These are phyloP conservation scores for Skeletonema menzelii DNA, from an alignment of 108 stramenopile genomes.

Conservation along the genomic window DNA sequence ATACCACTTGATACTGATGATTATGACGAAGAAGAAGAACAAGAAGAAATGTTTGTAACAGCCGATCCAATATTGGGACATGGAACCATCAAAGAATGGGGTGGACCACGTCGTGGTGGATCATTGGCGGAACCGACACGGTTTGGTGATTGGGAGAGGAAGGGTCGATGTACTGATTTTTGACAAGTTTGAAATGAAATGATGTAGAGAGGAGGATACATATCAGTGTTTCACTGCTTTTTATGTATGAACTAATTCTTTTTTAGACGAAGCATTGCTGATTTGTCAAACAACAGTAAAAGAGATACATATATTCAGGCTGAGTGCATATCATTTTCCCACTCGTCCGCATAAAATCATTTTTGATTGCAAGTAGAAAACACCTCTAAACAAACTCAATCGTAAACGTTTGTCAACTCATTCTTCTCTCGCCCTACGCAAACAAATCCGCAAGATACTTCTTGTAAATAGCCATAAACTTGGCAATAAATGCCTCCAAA, in stretches of 20 bases:
- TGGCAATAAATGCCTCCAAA: constrained; percentile 98
- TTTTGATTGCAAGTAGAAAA: neutral
- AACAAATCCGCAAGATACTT: constrained; percentile 88
- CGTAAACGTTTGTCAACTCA: no score
- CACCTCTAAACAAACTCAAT: no score
- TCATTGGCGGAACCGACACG: constrained; percentile 92
- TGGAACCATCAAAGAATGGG: constrained; percentile 83
- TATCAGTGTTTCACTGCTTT: no score
- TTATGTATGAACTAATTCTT: no score
- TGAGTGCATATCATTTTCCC: neutral
- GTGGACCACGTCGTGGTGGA: constrained; percentile 95
- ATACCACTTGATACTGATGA: constrained; percentile 37
- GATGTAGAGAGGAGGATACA: no score
- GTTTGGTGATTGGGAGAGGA: constrained; percentile 99
- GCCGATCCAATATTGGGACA: constrained; percentile 71
- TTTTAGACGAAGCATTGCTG: neutral
- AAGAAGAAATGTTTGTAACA: constrained; percentile 91
- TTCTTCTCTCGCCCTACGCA: constrained; percentile 34
- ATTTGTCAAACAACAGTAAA: neutral
- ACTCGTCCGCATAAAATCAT: neutral
- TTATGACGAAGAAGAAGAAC: constrained; percentile 91
- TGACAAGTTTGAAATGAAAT: constrained; percentile 8
- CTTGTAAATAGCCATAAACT: constrained; percentile 98
- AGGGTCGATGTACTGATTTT: constrained; percentile 96
- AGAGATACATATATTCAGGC: neutral